Evolutionary conservation across 495 filamentous ascomycete species (phyloP), one percentile per base, ranked within the genome.

Genomic region (Cryomyces antarcticus): DNA sequence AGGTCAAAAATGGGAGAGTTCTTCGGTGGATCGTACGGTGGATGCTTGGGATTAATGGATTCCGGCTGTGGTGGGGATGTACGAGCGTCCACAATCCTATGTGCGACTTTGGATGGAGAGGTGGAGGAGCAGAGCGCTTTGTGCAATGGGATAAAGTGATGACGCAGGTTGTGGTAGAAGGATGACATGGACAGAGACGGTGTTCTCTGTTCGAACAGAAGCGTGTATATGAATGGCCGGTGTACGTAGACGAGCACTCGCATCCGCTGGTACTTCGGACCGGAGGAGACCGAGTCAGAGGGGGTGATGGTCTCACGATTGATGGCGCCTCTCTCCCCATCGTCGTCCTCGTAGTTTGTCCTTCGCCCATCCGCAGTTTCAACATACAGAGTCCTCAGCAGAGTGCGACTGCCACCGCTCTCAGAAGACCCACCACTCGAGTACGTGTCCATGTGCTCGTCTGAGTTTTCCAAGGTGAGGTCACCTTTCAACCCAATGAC

Each of bases 141-240:
- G 45, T 80, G 75, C 28, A 97, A 71, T 5, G 86, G 82, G 2
- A 67, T 63, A 13, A 96, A 71, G 56, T 92, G 83, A 45, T 79
- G 71, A 51, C 93, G 84, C 27, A 97, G 70, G 30, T 74, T 76
- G 11, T 76, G 69, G 61, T 95, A 96, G 49, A 94, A 74, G 0
- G 69, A 62, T 4, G 78, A 66, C 38, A 72, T 72, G 11, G 72
- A 64, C 5, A 94, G 66, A 17, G 76, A 67, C 31, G 72, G 67
- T 1, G 84, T 79, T 34, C 65, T 62, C 9, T 75, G 68, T 38
- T 80, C 69, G 62, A 96, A 95, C 11, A 97, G 66, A 50, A 96
- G 82, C 4, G 82, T 77, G 58, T 84, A 94, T 43, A 94, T 79
- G 60, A 96, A 95, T 3, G 89, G 89, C 54, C 71, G 73, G 51